Percentiles rank a stretch among this genome's conserved stretches.
These are phyloP conservation scores for Kodamaea kaohsiungensis DNA, from an alignment of 805 yeast species.

Conservation along the genomic window DNA sequence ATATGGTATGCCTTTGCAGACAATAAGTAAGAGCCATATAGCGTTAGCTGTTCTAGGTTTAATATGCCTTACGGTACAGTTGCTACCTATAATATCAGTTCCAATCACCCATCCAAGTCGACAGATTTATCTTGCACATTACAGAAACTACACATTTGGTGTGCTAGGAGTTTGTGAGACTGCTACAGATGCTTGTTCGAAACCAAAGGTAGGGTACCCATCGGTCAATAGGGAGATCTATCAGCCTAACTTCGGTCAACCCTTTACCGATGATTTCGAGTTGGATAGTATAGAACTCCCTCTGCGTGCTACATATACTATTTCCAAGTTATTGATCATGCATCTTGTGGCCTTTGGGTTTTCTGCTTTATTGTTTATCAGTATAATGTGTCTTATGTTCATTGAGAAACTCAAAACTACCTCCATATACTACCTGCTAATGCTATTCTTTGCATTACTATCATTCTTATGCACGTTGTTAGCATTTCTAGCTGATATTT, in stretches of 20 bases:
- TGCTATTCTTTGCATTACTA: slow-evolving; percentile 62
- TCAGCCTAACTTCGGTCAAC: slow-evolving; percentile 2
- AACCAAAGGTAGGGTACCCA: slow-evolving; percentile 40
- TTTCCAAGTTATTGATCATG: slow-evolving; percentile 42
- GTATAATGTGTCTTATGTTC: slow-evolving; percentile 9
- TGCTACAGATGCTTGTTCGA: slow-evolving; percentile 28
- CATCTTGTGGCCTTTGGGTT: slow-evolving; percentile 42
- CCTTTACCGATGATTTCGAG: slow-evolving; percentile 6
- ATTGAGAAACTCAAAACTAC: slow-evolving; percentile 5
- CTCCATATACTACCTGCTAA: slow-evolving; percentile 43
- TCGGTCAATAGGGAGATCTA: slow-evolving; percentile 19
- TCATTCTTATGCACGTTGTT: slow-evolving; percentile 69
- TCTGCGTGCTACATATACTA: slow-evolving; percentile 37
- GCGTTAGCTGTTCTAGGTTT: slow-evolving; percentile 28
- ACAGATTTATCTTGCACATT: slow-evolving; percentile 31
- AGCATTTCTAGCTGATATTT: slow-evolving; percentile 78
- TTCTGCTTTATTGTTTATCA: slow-evolving; percentile 22
- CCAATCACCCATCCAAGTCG: slow-evolving; percentile 30
- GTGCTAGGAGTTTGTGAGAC: slow-evolving; percentile 45
- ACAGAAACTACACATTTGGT: slow-evolving; percentile 37
- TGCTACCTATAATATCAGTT: slow-evolving; percentile 43
- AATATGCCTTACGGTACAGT: slow-evolving; percentile 36
- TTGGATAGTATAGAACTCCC: slow-evolving; percentile 37
- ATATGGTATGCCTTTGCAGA: slow-evolving; percentile 20
- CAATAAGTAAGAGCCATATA: slow-evolving; percentile 24